phyloP scores from a whole-genome alignment of 2,329 filamentous ascomycete species.

The Alternaria metachromatica region DNA sequence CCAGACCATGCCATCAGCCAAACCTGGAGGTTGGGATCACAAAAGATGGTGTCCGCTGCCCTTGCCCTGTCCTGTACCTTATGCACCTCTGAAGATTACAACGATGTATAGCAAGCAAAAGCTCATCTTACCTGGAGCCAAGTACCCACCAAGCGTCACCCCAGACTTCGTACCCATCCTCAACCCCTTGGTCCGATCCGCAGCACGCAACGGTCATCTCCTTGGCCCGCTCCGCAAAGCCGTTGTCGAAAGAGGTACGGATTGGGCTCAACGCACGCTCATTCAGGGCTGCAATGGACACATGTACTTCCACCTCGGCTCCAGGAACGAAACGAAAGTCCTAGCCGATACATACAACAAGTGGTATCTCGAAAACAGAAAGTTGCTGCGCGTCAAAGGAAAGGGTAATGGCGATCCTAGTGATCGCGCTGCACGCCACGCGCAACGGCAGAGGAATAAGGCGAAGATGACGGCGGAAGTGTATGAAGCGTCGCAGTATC shows the following conservation, averaged over 20 bases:
- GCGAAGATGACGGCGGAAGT: conserved; percentile 23
- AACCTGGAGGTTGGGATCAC: background rate
- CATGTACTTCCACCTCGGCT: conserved; percentile 36
- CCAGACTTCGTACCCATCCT: conserved; percentile 36
- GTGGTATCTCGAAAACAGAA: conserved; percentile 18
- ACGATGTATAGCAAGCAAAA: conserved; percentile 31
- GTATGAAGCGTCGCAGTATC: conserved; percentile 26
- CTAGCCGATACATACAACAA: conserved; percentile 28
- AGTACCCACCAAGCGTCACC: conserved; percentile 17
- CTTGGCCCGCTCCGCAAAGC: conserved; percentile 28
- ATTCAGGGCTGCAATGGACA: conserved; percentile 37
- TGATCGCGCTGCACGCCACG: conserved; percentile 9
- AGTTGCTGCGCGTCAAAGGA: conserved; percentile 4
- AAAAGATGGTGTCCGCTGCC: background rate
- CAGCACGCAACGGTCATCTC: conserved; percentile 35
- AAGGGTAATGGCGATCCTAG: background rate
- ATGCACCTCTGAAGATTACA: conserved; percentile 30
- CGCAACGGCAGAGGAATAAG: conserved; percentile 19
- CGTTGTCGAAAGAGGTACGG: conserved; percentile 28
- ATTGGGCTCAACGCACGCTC: conserved; percentile 36
- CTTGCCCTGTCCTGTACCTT: conserved; percentile 25
- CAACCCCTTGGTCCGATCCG: conserved; percentile 15
- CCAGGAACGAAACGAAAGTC: conserved; percentile 3
- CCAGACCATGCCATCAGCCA: conserved; percentile 10
- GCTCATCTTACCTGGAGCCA: conserved; percentile 32